A percentile compares a stretch with the other conserved stretches of the same genome.
Conservation (phyloP, 331 rosid genomes). For the Saraca asoca region DNA sequence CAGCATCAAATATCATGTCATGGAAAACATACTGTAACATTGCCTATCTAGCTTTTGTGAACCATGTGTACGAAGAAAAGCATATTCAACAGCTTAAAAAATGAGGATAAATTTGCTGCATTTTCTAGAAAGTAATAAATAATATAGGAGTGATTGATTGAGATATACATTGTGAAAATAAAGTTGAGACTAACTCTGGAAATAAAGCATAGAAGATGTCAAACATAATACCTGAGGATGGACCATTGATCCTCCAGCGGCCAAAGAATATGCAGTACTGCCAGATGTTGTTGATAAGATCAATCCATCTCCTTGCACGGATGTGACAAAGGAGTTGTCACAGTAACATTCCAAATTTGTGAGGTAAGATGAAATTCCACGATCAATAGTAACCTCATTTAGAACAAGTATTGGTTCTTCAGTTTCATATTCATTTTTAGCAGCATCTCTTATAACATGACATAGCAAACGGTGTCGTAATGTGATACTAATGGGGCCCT, state of each 20-base stretch:
- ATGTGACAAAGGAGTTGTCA: constrained; percentile 83
- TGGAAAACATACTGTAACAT: not conserved
- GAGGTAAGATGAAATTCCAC: constrained; percentile 94
- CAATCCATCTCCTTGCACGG: constrained; percentile 96
- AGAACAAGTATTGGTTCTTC: constrained; percentile 87
- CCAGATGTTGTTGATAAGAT: constrained; percentile 97
- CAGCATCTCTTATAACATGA: constrained; percentile 77
- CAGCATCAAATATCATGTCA: not conserved
- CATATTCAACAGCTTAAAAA: not conserved
- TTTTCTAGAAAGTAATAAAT: not conserved
- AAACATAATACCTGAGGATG: constrained; percentile 82
- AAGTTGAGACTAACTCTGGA: not conserved
- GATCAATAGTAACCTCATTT: constrained; percentile 95
- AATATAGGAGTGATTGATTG: not conserved
- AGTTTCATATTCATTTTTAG: constrained; percentile 73
- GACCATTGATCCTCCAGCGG: constrained; percentile 99
- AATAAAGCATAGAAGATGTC: constrained; percentile 17
- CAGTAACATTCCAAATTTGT: constrained; percentile 94
- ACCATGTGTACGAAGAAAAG: not conserved
- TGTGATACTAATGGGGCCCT: constrained; percentile 90
- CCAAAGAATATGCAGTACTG: constrained; percentile 94
- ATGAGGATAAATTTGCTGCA: not conserved
- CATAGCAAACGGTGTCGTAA: constrained; percentile 83
- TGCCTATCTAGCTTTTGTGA: not conserved
- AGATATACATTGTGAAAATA: not conserved